Percentiles rank a stretch among this genome's conserved stretches.
Evolutionary conservation across 1,284 basidiomycete species (phyloP).

Genomic region (Fomitopsis betulina): DNA sequence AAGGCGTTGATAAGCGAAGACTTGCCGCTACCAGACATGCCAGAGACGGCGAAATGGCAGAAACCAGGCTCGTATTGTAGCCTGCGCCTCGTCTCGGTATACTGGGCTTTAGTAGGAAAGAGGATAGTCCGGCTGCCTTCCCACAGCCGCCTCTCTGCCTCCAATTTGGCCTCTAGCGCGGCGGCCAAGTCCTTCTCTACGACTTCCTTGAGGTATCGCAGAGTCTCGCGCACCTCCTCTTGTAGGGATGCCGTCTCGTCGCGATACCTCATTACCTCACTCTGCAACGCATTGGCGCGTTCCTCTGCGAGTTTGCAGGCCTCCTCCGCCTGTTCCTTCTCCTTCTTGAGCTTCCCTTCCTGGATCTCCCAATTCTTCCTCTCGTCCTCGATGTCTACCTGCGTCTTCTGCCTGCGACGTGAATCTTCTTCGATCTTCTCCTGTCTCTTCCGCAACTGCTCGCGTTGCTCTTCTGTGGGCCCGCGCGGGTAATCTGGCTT

Average conservation of each 20-base stretch:
- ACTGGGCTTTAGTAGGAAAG: neutral
- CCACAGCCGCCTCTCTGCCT: neutral
- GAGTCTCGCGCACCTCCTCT: no score
- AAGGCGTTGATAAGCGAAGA: constrained; percentile 7
- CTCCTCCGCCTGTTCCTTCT: neutral
- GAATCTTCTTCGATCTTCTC: neutral
- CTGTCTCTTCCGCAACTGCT: neutral
- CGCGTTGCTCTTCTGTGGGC: no score
- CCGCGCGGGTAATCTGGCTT: no score
- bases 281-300: neutral
- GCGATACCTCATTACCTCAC: neutral
- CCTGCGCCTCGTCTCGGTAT: neutral
- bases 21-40: constrained; percentile 3
- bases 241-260: no score
- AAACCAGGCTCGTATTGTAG: neutral
- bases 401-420: neutral
- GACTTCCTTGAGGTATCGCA: neutral
- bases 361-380: neutral
- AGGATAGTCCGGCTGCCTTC: neutral
- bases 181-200: neutral
- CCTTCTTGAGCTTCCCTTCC: neutral
- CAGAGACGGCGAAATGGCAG: constrained; percentile 5
- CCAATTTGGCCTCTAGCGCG: neutral
- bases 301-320: neutral
- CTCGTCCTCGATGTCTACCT: neutral